Conservation (phyloP, 352 stramenopile species). For the Phytophthora sojae region DNA sequence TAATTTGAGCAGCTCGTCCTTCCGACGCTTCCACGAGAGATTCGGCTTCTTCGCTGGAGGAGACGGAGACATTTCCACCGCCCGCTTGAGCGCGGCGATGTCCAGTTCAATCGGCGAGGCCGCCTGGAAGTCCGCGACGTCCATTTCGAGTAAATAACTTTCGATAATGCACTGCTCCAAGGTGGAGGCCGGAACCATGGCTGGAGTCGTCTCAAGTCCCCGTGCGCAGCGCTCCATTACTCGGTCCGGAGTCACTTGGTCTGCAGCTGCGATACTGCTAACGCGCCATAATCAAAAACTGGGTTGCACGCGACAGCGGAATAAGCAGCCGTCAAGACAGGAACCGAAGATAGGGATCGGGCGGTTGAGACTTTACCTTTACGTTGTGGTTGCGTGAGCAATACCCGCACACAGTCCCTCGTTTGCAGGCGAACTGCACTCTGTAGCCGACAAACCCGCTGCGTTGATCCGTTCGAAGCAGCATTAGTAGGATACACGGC, state of each 20-base stretch:
- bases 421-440: too few species aligned
- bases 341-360: too few species aligned
- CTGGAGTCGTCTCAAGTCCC: neutral
- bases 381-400: too few species aligned
- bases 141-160: conserved; percentile 9
- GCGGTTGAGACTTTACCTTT: too few species aligned
- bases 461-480: too few species aligned
- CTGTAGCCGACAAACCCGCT: too few species aligned
- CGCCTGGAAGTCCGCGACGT: conserved; percentile 13
- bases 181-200: neutral
- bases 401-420: too few species aligned
- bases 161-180: conserved; percentile 20
- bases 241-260: conserved; percentile 6
- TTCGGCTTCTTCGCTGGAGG: conserved; percentile 36
- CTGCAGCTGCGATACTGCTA: conserved; percentile 13
- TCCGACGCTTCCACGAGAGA: conserved; percentile 42
- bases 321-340: neutral
- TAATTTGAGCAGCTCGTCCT: conserved; percentile 41
- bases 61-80: neutral
- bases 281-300: conserved; percentile 24
- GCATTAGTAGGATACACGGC: too few species aligned
- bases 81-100: neutral
- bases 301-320: neutral
- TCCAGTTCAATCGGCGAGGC: neutral
- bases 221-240: too few species aligned